Conservation (phyloP, 192 early-diverging fungal genomes). For the Mortierella alpina region DNA sequence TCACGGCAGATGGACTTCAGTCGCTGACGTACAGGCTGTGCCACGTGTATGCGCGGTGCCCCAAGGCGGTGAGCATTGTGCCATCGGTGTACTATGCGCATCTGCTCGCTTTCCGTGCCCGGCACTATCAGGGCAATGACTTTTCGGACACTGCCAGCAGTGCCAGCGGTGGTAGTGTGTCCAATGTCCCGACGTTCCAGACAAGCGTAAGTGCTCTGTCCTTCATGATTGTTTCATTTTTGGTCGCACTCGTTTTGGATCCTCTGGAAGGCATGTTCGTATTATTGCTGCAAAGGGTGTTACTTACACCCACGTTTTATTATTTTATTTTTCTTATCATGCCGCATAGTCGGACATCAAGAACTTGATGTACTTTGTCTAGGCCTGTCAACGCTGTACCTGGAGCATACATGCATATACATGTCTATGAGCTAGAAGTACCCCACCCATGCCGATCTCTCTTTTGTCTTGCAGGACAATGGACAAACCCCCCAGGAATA, state of each 20-base stretch:
- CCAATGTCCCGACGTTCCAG: conserved; percentile 3
- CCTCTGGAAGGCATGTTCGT: not conserved
- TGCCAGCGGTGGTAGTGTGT: conserved; percentile 1
- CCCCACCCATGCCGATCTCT: not conserved
- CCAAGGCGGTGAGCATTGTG: conserved; percentile 81
- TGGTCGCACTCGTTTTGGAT: not conserved
- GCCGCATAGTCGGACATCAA: conserved; percentile 6
- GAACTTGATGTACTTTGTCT: conserved; percentile 50
- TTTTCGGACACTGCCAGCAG: conserved; percentile 25
- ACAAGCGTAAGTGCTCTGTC: conserved; percentile 14
- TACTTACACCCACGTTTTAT: not conserved
- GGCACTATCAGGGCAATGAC: conserved; percentile 37
- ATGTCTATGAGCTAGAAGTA: not conserved
- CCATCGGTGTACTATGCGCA: conserved; percentile 59
- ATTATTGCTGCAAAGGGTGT: not conserved
- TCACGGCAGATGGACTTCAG: conserved; percentile 78
- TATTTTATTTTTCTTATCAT: not conserved
- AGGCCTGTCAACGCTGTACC: not conserved
- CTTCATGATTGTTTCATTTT: not conserved
- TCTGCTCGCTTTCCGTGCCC: conserved; percentile 52
- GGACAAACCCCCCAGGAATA: not conserved
- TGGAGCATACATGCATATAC: not conserved
- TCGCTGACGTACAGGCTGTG: conserved; percentile 87
- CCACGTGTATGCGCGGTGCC: conserved; percentile 87
- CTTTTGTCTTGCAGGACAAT: not conserved